Evolutionary conservation across 345 rosid genomes (phyloP), one percentile per base, ranked within the genome.

Genomic region (Salix purpurea): DNA sequence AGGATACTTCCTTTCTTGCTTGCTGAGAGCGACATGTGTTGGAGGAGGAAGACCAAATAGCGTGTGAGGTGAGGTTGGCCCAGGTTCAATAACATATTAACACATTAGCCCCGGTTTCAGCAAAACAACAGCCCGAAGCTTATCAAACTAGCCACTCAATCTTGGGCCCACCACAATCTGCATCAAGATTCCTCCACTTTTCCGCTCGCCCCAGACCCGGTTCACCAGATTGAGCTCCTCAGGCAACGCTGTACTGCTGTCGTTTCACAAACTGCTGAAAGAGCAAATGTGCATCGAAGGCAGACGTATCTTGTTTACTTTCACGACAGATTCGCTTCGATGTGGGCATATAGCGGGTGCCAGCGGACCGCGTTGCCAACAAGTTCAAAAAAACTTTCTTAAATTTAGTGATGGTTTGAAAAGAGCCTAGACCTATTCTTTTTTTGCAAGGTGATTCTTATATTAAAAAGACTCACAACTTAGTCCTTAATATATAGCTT

Each of bases 261-360:
- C 62, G 28, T 21, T 58, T 26, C 71, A 15, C 48, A 21, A 34
- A 67, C 24, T 0, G 21, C 70, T 34, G 36, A 48, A 9, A 67
- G 44, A 40, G 71, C 46, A 67, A 16, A 12, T 21, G 39, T 7
- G 71, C 50, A n/a, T 48, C 71, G 8, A 67, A 8, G 23, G 46
- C 71, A 39, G 39, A 67, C 42, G 11, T 48, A 10, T 67, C 50
- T 79, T 93, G 97, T 56, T 82, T 89, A 4, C 94, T 90, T 79
- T 89, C 94, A 28, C 85, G 91, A n/a, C 88, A 83, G 74, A 93
- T 80, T 73, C 89, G 79, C 85, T 93, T 34, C 36, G 5, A 34
- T 34, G 36, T 34, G 36, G 36, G 36, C 36, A 34, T 34, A 34
- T 34, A 4, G 5, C 36, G 36, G 36, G 36, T 34, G 36, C 36